phyloP scores from a whole-genome alignment of 345 rosid genomes.

The thale cress (Arabidopsis thaliana) region DNA sequence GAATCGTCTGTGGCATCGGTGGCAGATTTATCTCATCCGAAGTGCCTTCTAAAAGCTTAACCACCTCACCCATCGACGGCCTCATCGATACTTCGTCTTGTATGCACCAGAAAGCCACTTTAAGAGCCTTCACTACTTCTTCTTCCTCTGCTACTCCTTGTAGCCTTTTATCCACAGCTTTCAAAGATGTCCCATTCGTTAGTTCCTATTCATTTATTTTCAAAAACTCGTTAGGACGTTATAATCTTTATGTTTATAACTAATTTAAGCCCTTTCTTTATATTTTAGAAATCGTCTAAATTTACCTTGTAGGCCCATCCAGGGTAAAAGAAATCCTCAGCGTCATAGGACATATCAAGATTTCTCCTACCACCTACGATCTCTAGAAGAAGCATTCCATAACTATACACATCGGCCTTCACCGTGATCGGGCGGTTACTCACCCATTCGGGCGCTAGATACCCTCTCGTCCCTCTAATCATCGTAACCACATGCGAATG shows the following conservation, averaged over 20 bases:
- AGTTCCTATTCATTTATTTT: conserved; percentile 49
- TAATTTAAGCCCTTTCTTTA: background rate
- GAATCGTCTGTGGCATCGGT: conserved; percentile 85
- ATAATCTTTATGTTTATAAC: no score
- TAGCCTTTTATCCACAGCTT: conserved; percentile 57
- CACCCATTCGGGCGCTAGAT: conserved; percentile 81
- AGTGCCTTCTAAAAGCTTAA: conserved; percentile 72
- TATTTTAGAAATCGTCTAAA: background rate
- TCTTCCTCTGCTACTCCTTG: conserved; percentile 61
- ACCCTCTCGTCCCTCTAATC: conserved; percentile 80
- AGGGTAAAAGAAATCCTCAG: conserved; percentile 78
- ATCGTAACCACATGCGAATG: conserved; percentile 73
- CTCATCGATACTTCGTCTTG: conserved; percentile 66
- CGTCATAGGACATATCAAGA: conserved; percentile 64
- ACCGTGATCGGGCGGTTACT: conserved; percentile 75
- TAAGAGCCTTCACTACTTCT: conserved; percentile 60
- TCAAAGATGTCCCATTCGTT: conserved; percentile 51
- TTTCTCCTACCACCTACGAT: conserved; percentile 78
- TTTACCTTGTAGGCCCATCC: conserved; percentile 88
- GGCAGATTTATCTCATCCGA: conserved; percentile 56
- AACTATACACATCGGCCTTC: conserved; percentile 86
- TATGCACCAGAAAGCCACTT: conserved; percentile 76
- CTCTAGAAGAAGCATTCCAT: conserved; percentile 81
- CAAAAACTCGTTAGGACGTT: background rate
- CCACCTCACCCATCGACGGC: conserved; percentile 80